Conservation (phyloP, 768 basidiomycete genomes). For the Porpolomopsis calyptriformis region DNA sequence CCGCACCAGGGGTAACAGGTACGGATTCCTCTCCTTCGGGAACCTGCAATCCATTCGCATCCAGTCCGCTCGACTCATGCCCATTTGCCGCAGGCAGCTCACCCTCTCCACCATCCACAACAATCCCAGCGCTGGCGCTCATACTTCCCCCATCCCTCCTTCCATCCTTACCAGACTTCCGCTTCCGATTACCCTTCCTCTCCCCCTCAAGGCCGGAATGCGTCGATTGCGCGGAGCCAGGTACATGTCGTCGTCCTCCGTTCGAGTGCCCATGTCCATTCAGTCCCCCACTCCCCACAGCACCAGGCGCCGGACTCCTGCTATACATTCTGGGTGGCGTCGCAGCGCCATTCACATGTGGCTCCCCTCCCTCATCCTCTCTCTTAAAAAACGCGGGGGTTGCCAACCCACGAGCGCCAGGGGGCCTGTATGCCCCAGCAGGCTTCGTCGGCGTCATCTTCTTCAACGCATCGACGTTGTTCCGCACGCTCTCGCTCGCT, state of each 20-base stretch:
- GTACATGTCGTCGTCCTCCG: constrained; percentile 52
- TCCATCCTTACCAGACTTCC: constrained; percentile 29
- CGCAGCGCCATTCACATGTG: constrained; percentile 31
- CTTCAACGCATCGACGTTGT: constrained; percentile 33
- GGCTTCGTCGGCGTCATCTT: constrained; percentile 55
- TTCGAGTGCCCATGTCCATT: constrained; percentile 24
- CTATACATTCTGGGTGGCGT: constrained; percentile 45
- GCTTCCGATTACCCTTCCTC: constrained; percentile 38
- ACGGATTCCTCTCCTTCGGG: constrained; percentile 19
- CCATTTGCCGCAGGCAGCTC: constrained; percentile 24
- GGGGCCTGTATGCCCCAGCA: constrained; percentile 86
- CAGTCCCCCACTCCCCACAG: constrained; percentile 27
- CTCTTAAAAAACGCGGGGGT: constrained; percentile 86
- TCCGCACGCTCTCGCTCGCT: constrained; percentile 47
- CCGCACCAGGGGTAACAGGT: constrained; percentile 45
- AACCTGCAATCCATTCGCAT: constrained; percentile 8
- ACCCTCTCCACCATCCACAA: constrained; percentile 16
- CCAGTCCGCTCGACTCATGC: not conserved
- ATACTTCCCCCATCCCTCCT: constrained; percentile 11
- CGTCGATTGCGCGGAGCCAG: constrained; percentile 53
- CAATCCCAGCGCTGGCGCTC: constrained; percentile 4
- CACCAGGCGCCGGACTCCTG: constrained; percentile 47
- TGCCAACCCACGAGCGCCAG: constrained; percentile 80
- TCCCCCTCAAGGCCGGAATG: constrained; percentile 33
- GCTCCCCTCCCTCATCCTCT: constrained; percentile 77